Base-by-base conservation (phyloP, 352 stramenopile genomes). In the Phytophthora sp. region DNA sequence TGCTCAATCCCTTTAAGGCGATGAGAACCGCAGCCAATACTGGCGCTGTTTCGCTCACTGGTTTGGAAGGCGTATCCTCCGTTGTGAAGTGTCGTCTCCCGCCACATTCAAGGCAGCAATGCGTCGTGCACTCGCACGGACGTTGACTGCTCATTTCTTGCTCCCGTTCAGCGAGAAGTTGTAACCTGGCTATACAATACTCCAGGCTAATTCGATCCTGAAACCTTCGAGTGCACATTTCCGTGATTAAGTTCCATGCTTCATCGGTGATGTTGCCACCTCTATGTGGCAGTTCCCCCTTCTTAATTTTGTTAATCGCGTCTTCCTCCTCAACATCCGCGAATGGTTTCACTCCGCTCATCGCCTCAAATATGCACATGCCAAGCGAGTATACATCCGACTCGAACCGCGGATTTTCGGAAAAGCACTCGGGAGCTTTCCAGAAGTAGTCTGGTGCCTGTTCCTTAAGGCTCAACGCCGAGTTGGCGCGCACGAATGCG, bases 321-420 rank as follows among this genome's bases (percentile, higher is more conserved):
- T 21, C 35, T 13, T 21, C 13, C 9, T 21, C 13, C 8, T 42
- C 35, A 11, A 42, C 5, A 18, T 21, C 35, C 10, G 4, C 28
- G 50, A 51, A 68, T 21, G 64, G 50, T 10, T n/a, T 12, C 13
- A 13, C 18, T 24, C 52, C 61, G 21, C 35, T 62, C 31, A 64
- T 34, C 10, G 55, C 67, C 35, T 76, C 67, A 30, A 60, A 69
- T 17, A 76, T 10, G 28, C 67, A 76, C 62, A 76, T 69, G 17
- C 67, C 67, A 23, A 76, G 56, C 13, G 35, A 42, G 17, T 42
- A 42, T 5, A 42, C 35, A n/a, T 42, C 35, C 35, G 35, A 42
- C 11, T 42, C 15, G 17, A 42, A 13, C 5, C 35, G 35, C 13
- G 35, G 5, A n/a, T 42, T 26, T 5, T n/a, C 35, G 13, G 13